phyloP scores from a whole-genome alignment of 2,329 filamentous ascomycete species.

The Paecilomyces formosus region DNA sequence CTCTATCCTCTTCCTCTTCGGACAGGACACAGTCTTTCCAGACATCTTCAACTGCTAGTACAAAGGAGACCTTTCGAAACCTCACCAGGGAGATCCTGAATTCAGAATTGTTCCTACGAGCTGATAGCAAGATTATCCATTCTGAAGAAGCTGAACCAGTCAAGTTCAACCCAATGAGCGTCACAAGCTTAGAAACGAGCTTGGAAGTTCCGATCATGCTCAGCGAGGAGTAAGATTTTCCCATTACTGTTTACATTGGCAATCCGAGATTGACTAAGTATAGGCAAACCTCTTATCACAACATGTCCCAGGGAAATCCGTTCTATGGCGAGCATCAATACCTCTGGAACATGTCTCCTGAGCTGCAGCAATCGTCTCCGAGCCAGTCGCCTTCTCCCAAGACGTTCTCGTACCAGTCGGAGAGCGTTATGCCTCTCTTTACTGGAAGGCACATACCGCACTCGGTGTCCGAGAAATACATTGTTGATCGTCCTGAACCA shows the following conservation, averaged over 20 bases:
- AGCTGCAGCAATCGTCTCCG: constrained; percentile 5
- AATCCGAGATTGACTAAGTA: constrained; percentile 5
- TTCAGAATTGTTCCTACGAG: constrained; percentile 5
- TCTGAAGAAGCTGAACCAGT: constrained; percentile 5
- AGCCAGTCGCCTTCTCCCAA: constrained; percentile 11
- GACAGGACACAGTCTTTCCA: neutral
- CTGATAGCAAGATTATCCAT: constrained; percentile 2
- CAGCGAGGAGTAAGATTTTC: constrained; percentile 16
- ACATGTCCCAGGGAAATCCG: constrained; percentile 19
- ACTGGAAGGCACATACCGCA: constrained; percentile 9
- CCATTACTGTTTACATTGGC: neutral
- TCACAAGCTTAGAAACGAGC: constrained; percentile 12
- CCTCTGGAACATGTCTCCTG: constrained; percentile 12
- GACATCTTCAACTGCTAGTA: constrained; percentile 5
- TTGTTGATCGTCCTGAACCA: constrained; percentile 3
- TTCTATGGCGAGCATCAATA: constrained; percentile 16
- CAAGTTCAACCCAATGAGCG: constrained; percentile 11
- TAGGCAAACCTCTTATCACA: constrained; percentile 17
- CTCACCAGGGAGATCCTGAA: constrained; percentile 12
- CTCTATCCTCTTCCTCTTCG: neutral
- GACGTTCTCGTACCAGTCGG: neutral
- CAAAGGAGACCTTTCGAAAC: constrained; percentile 7
- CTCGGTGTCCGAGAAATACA: constrained; percentile 12
- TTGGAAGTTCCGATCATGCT: constrained; percentile 22
- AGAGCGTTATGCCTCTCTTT: neutral